Evolutionary conservation across 306 rosid genomes (phyloP), one percentile per base, ranked within the genome.

Genomic region (Trifolium pratense): DNA sequence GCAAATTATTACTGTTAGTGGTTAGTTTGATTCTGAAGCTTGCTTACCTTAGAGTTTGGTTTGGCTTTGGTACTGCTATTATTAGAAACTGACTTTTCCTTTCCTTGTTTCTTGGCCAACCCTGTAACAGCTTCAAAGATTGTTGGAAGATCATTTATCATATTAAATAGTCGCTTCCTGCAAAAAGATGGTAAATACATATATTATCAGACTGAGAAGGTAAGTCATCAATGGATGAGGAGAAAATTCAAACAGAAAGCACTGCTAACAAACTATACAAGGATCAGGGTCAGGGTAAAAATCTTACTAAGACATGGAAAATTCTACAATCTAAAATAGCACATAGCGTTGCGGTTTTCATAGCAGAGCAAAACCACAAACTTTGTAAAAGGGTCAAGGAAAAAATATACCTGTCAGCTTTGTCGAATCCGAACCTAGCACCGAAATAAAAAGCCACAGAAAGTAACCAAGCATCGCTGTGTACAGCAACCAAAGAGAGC

Each of bases 131-230:
- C 87, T 81, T 92, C 98, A 60, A 86, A 87, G 83, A 90, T 80
- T 48, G 98, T 90, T 6, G 98, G 98, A 75, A 92, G 98, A 73
- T 92, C 95, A 68, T 87, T 92, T 80, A 92, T 89, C 97, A 92
- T 87, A 75, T 83, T 82, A 71, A 92, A 92, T 43, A 92, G 92
- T 25, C 86, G 87, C 73, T 88, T 92, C 92, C 98, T 92, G 92
- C 87, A 80, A 39, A 66, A 81, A 40, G 59, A 66, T 51, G 46
- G 70, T 57, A 82, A 75, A 21, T 11, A 31, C 9, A 70, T 71
- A 76, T 62, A 74, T 32, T 67, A 75, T 2, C 39, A 48, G 20
- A 42, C 21, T 29, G 14, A 45, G 17, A 75, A 11, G 29, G 66
- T 10, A 63, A 69, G 34, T 2, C 10, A 39, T 60, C 45, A 25